Evolutionary conservation across 306 rosid species (phyloP).

Genomic region (Purshia tridentata): DNA sequence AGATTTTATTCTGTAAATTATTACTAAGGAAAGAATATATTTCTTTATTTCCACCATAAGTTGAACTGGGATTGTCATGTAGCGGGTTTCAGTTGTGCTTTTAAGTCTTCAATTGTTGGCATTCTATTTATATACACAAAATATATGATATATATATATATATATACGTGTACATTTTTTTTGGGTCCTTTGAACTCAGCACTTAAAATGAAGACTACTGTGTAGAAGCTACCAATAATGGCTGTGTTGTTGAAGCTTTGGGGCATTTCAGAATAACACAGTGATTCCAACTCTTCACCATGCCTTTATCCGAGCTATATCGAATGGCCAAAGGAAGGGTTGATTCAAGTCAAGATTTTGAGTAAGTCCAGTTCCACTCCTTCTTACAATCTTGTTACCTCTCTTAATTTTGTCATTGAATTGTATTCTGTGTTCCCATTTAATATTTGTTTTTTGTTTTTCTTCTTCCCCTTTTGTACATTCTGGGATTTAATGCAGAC

Average conservation of each 20-base stretch:
- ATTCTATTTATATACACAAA: not conserved
- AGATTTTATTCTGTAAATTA: slow-evolving; percentile 38
- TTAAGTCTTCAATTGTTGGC: slow-evolving; percentile 30
- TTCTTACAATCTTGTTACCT: slow-evolving; percentile 15
- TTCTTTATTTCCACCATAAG: slow-evolving; percentile 20
- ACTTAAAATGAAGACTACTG: slow-evolving; percentile 16
- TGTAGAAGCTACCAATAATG: slow-evolving; percentile 37
- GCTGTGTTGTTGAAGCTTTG: slow-evolving; percentile 33
- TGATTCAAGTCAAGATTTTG: slow-evolving; percentile 51
- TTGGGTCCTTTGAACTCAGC: slow-evolving; percentile 37
- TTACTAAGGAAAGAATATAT: slow-evolving; percentile 18
- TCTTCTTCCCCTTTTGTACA: slow-evolving; percentile 1
- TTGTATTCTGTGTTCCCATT: slow-evolving; percentile 21
- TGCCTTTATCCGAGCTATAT: slow-evolving; percentile 89
- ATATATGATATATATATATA: slow-evolving; percentile 1
- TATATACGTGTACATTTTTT: not conserved
- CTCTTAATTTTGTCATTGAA: slow-evolving; percentile 17
- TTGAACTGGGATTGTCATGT: slow-evolving; percentile 41
- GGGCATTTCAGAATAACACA: slow-evolving; percentile 34
- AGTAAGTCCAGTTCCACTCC: slow-evolving; percentile 51
- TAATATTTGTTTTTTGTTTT: slow-evolving; percentile 4
- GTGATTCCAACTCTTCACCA: slow-evolving; percentile 37
- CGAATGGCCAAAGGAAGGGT: slow-evolving; percentile 59
- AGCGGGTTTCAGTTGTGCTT: slow-evolving; percentile 47
- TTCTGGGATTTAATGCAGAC: slow-evolving; percentile 54